Evolutionary conservation across 148 eudicot genomes (phyloP).

Genomic region (Nepenthes mirabilis): DNA sequence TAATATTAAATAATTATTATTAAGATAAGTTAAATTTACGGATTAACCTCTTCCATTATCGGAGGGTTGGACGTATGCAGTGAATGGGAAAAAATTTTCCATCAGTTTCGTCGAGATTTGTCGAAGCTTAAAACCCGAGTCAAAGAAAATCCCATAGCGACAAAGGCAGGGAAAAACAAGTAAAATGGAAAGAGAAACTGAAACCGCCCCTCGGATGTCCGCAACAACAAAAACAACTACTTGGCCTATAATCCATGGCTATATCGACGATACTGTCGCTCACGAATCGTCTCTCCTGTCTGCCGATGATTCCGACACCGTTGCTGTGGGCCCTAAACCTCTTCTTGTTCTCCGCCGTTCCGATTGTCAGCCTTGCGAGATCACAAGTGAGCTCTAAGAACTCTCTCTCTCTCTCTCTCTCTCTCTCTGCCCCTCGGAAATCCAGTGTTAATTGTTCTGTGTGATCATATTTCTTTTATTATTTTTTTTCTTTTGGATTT

Average conservation of each 20-base stretch:
- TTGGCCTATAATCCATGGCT: constrained; percentile 47
- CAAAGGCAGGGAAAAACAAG: too few relatives aligned
- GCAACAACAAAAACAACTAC: constrained; percentile 13
- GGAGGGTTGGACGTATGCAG: too few relatives aligned
- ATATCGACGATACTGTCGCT: constrained; percentile 27
- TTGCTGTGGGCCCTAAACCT: constrained; percentile 8
- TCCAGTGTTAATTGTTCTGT: background rate
- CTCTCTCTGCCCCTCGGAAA: too few relatives aligned
- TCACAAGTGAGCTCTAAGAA: constrained; percentile 30
- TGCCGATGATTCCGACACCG: constrained; percentile 5
- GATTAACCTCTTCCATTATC: too few relatives aligned
- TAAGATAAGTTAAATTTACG: too few relatives aligned
- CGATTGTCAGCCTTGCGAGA: constrained; percentile 56
- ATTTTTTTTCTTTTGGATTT: too few relatives aligned
- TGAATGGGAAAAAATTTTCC: too few relatives aligned
- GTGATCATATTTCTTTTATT: background rate
- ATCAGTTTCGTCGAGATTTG: too few relatives aligned
- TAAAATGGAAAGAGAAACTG: constrained; percentile 17
- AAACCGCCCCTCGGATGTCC: constrained; percentile 10
- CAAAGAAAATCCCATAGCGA: too few relatives aligned
- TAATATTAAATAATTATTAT: too few relatives aligned
- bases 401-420: background rate
- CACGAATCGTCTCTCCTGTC: constrained; percentile 42
- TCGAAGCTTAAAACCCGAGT: too few relatives aligned
- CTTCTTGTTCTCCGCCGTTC: constrained; percentile 38